Conservation (phyloP, 2,329 filamentous ascomycete genomes). For the Sporothrix sp. region DNA sequence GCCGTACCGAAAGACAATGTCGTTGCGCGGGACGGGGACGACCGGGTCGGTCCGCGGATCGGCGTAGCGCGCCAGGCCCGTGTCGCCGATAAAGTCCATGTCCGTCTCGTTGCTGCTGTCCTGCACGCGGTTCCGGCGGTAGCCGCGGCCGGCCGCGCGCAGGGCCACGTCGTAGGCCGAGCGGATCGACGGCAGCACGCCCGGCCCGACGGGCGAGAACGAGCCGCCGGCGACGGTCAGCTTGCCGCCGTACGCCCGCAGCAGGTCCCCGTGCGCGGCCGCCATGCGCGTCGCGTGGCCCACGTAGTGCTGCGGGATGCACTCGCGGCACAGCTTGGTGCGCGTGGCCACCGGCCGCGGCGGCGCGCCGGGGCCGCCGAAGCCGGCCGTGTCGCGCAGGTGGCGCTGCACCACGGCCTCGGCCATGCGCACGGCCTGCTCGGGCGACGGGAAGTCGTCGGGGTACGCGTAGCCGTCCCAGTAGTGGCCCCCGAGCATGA, state of each 20-base stretch:
- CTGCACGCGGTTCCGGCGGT: background rate
- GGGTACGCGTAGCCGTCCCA: slow-evolving; percentile 49
- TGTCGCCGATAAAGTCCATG: slow-evolving; percentile 18
- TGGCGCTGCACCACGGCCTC: slow-evolving; percentile 61
- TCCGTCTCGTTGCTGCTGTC: background rate
- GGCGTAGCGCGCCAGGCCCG: slow-evolving; percentile 17
- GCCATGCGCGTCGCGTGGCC: slow-evolving; percentile 60
- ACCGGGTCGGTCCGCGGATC: slow-evolving; percentile 6
- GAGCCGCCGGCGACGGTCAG: slow-evolving; percentile 54
- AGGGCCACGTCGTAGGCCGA: slow-evolving; percentile 37
- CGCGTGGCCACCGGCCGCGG: slow-evolving; percentile 37
- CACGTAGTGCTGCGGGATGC: slow-evolving; percentile 83
- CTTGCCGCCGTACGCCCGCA: slow-evolving; percentile 46
- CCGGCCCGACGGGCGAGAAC: slow-evolving; percentile 41
- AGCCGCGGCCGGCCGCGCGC: slow-evolving; percentile 25
- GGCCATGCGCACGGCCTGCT: slow-evolving; percentile 61
- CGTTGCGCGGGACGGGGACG: slow-evolving; percentile 4
- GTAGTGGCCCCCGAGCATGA: slow-evolving; percentile 92
- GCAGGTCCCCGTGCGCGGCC: slow-evolving; percentile 44
- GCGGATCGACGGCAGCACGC: slow-evolving; percentile 42
- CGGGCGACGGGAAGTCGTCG: slow-evolving; percentile 48
- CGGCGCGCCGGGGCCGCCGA: slow-evolving; percentile 31
- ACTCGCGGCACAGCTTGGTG: slow-evolving; percentile 52
- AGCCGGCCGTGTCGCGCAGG: slow-evolving; percentile 31
- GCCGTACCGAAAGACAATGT: slow-evolving; percentile 14